A percentile compares a stretch with the other conserved stretches of the same genome.
These are phyloP conservation scores for Aspergillus uvarum DNA, from an alignment of 2,329 filamentous ascomycete genomes.

Conservation along the genomic window DNA sequence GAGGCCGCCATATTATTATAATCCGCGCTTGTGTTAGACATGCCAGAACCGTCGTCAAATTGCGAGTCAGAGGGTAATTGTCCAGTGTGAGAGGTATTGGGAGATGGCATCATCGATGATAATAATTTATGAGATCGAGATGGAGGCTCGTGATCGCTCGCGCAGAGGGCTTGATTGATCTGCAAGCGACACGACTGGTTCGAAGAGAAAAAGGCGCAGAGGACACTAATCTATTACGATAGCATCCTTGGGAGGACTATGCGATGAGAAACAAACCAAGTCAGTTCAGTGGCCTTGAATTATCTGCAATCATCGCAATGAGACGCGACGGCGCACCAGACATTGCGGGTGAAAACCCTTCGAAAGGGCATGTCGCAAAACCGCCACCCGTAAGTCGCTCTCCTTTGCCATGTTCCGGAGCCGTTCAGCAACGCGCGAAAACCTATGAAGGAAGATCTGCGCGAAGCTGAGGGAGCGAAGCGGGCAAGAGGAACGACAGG, in stretches of 20 bases:
- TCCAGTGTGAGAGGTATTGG: constrained; percentile 30
- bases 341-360: constrained; percentile 8
- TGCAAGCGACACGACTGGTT: constrained; percentile 16
- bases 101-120: constrained; percentile 35
- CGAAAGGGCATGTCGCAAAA: constrained; percentile 14
- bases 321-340: constrained; percentile 19
- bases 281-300: constrained; percentile 14
- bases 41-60: constrained; percentile 27
- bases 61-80: constrained; percentile 25
- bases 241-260: constrained; percentile 32
- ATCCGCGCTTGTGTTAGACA: constrained; percentile 21
- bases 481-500: background rate
- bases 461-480: constrained; percentile 1
- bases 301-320: constrained; percentile 6
- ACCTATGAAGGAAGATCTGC: constrained; percentile 6
- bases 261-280: constrained; percentile 11
- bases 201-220: constrained; percentile 7
- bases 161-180: constrained; percentile 20
- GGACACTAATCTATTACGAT: constrained; percentile 21
- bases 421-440: background rate
- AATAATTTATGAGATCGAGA: constrained; percentile 6
- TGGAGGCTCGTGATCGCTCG: constrained; percentile 21
- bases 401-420: background rate
- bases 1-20: constrained; percentile 22
- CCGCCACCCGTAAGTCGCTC: constrained; percentile 3